Conservation (phyloP, 768 basidiomycete genomes). For the Leccinum pellstonianum region DNA sequence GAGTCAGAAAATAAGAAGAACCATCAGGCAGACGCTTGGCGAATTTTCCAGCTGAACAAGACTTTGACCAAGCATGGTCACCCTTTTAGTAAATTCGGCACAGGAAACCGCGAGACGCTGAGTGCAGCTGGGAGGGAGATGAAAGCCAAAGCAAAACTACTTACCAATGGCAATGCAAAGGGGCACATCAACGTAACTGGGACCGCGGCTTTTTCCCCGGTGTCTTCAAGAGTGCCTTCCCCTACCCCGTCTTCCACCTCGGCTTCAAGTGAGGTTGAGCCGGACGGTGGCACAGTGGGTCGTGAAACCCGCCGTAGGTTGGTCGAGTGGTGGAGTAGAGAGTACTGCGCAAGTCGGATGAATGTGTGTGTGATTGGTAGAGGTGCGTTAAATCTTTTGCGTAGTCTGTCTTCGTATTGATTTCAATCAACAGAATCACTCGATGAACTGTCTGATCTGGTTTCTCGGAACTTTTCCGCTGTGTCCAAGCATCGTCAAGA, state of each 20-base stretch:
- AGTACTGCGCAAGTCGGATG: constrained; percentile 85
- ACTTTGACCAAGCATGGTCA: constrained; percentile 76
- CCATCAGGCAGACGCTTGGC: constrained; percentile 84
- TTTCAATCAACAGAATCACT: constrained; percentile 55
- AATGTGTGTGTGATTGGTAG: constrained; percentile 74
- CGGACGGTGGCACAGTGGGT: constrained; percentile 75
- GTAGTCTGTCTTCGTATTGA: background rate
- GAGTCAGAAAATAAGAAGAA: constrained; percentile 98
- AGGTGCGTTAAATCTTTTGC: constrained; percentile 42
- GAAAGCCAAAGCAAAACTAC: constrained; percentile 48
- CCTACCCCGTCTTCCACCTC: constrained; percentile 60
- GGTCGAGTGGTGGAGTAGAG: constrained; percentile 80
- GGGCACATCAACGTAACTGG: constrained; percentile 18
- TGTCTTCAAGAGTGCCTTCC: constrained; percentile 56
- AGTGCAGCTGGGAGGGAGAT: constrained; percentile 58
- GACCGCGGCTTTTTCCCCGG: constrained; percentile 41
- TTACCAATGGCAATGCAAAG: constrained; percentile 24
- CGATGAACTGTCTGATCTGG: constrained; percentile 65
- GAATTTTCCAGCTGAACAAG: constrained; percentile 95
- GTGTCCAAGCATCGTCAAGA: constrained; percentile 62
- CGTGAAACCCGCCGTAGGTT: constrained; percentile 76
- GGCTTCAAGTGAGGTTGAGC: constrained; percentile 55
- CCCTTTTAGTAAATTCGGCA: constrained; percentile 90
- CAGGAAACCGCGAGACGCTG: constrained; percentile 76
- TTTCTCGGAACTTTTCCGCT: constrained; percentile 67